Evolutionary conservation across 352 stramenopile genomes (phyloP).

Genomic region (Pythium aquatile): DNA sequence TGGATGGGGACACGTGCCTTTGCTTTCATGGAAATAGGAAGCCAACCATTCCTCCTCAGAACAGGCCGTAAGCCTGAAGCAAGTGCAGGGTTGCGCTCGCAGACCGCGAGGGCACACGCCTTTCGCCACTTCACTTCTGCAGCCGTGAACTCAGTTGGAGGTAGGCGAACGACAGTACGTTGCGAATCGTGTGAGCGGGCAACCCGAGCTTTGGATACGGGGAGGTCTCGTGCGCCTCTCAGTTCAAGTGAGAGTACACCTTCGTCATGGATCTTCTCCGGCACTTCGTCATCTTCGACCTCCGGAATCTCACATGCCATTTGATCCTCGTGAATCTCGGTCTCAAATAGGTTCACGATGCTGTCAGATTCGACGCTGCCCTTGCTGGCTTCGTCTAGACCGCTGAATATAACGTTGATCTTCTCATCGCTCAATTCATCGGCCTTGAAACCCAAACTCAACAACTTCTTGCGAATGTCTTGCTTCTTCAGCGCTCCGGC

Average conservation of each 20-base stretch:
- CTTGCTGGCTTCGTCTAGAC: conserved; percentile 38
- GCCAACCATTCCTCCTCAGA: conserved; percentile 24
- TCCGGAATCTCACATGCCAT: conserved; percentile 69
- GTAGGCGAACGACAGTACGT: conserved; percentile 37
- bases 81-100: conserved; percentile 39
- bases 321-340: conserved; percentile 74
- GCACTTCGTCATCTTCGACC: conserved; percentile 74
- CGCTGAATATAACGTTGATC: conserved; percentile 60
- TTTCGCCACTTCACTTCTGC: conserved; percentile 31
- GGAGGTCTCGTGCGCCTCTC: conserved; percentile 51
- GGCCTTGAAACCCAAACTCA: conserved; percentile 63
- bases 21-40: conserved; percentile 12
- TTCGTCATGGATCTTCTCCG: conserved; percentile 68
- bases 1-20: conserved; percentile 4
- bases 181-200: conserved; percentile 14
- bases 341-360: conserved; percentile 64
- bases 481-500: conserved; percentile 40
- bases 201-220: conserved; percentile 21
- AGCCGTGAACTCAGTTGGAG: conserved; percentile 32
- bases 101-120: conserved; percentile 33
- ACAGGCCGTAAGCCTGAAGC: conserved; percentile 34
- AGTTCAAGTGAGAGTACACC: conserved; percentile 64
- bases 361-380: conserved; percentile 43
- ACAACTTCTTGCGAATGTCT: conserved; percentile 60
- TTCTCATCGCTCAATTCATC: conserved; percentile 73